phyloP scores from a whole-genome alignment of 176 grass and related monocot genomes.

The Paspalum notatum region DNA sequence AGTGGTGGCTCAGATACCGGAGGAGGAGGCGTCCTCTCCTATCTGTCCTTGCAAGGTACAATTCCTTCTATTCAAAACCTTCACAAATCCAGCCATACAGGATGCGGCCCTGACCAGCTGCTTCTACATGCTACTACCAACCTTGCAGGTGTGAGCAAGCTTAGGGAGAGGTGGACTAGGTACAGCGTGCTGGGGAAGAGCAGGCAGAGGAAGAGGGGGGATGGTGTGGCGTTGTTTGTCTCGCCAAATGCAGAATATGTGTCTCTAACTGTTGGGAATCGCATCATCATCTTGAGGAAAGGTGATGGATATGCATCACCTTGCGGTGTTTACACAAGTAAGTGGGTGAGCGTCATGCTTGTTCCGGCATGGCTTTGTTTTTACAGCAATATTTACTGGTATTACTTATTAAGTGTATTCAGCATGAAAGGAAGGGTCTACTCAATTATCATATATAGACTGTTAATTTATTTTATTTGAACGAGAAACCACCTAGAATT shows the following conservation, averaged over 20 bases:
- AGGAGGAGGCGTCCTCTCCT: constrained; percentile 62
- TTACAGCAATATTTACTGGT: background rate
- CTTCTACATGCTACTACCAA: constrained; percentile 10
- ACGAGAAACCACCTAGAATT: background rate
- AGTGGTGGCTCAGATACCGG: constrained; percentile 29
- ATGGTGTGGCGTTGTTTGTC: constrained; percentile 47
- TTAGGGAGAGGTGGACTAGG: constrained; percentile 66
- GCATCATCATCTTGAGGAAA: constrained; percentile 65
- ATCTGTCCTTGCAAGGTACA: constrained; percentile 75
- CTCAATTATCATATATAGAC: background rate
- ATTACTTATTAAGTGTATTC: background rate
- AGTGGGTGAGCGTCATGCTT: constrained; percentile 46
- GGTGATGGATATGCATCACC: constrained; percentile 64
- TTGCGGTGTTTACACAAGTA: constrained; percentile 69
- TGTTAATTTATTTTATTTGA: background rate
- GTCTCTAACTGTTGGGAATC: constrained; percentile 59
- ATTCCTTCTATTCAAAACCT: background rate
- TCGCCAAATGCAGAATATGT: constrained; percentile 63
- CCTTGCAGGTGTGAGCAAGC: constrained; percentile 65
- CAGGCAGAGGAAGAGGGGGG: constrained; percentile 39
- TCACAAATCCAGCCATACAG: constrained; percentile 1
- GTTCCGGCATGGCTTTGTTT: constrained; percentile 1
- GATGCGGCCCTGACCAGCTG: constrained; percentile 6
- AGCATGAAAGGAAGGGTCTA: background rate
- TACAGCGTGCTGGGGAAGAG: constrained; percentile 39